Evolutionary conservation across 371 early-diverging fungal species (phyloP), one percentile per base, ranked within the genome.

Genomic region (Mortierella sp.): DNA sequence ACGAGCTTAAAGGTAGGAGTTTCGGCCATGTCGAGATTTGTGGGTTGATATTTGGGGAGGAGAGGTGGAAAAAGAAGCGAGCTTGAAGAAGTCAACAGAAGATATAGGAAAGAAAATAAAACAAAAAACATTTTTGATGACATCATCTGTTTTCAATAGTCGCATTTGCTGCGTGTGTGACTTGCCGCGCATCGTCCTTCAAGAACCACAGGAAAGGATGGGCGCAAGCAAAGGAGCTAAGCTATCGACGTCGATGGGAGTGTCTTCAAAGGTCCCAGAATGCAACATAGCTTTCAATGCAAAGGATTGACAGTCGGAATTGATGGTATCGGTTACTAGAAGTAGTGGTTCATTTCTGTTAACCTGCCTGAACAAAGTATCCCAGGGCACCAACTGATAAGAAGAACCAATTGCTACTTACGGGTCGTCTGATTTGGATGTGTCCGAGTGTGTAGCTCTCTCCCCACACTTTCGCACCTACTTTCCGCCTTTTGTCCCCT

Each of bases 1-100:
- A 84, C 81, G 68, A 84, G 81, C 76, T 84, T 84, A 58, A 84
- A 84, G 42, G 80, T 80, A 8, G 84, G 80, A 72, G 44, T 34
- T 3, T 77, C 76, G n/a, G 79, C 73, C 80, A 80, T 80, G 55
- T 78, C 74, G 73, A 76, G 75, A 34, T 65, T 38, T 65, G 50
- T 55, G 19, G 5, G 63, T 47, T 72, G 77, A 72, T 74, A 70
- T 48, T 48, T 4, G 34, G 68, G 50, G 77, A 48, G 70, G 38
- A 72, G 44, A n/a, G 57, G 47, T 24, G 21, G 57, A 47, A 63
- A 72, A 63, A 8, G 24, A 75, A 52, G 60, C 47, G 16, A 63
- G 42, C 48, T 16, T 50, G 45, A 26, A 42, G 74, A 70, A 70
- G 42, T 16, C 45, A 45, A 72, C 44, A 47, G 34, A 45, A 52